These are phyloP conservation scores for Sporisorium reilianum DNA, from an alignment of 1,284 basidiomycete genomes.

Conservation along the genomic window DNA sequence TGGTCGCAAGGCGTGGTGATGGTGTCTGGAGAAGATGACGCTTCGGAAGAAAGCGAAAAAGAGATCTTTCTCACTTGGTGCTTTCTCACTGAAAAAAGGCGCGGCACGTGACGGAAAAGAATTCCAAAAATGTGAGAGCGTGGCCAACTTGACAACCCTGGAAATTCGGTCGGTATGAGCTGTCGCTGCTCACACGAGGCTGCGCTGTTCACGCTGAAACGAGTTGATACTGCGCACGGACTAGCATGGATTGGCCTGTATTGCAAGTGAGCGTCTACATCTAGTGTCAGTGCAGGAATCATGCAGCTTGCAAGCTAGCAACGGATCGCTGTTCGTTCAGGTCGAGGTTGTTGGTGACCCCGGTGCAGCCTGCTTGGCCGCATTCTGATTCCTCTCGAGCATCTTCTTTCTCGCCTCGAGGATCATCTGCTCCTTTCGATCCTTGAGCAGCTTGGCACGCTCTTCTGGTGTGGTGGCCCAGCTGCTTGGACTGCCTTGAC, in stretches of 20 bases:
- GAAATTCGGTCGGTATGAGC: neutral
- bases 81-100: conserved; percentile 10
- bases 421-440: conserved; percentile 57
- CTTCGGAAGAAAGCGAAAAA: conserved; percentile 10
- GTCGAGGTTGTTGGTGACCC: conserved; percentile 1
- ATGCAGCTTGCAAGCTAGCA: neutral
- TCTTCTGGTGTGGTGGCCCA: conserved; percentile 51
- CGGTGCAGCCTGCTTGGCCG: conserved; percentile 5
- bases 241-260: neutral
- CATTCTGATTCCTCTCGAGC: conserved; percentile 29
- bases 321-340: neutral
- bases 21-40: neutral
- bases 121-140: neutral
- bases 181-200: conserved; percentile 3
- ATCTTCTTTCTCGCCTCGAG: conserved; percentile 47
- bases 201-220: neutral
- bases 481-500: conserved; percentile 33
- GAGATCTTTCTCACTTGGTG: neutral
- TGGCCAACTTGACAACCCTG: neutral
- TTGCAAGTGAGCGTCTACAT: neutral
- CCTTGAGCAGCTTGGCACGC: conserved; percentile 43
- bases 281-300: neutral
- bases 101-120: conserved; percentile 14
- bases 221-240: neutral
- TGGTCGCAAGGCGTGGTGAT: neutral